These are phyloP conservation scores for Epichloe aotearoae DNA, from an alignment of 2,329 filamentous ascomycete species.

Conservation along the genomic window DNA sequence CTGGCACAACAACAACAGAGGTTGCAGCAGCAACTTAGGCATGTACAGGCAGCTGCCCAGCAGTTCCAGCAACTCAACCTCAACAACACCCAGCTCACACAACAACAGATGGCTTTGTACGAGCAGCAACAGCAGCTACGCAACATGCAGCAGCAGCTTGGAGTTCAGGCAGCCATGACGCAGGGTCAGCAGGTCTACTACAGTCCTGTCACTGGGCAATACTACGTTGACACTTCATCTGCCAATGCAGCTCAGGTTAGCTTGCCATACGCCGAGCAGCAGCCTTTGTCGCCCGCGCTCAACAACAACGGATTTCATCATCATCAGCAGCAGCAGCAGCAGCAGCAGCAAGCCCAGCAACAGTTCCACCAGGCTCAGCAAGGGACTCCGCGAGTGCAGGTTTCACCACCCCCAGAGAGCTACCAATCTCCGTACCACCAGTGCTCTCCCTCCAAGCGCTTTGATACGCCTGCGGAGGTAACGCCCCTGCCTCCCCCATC, in stretches of 20 bases:
- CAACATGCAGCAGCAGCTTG: slow-evolving; percentile 27
- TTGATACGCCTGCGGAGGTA: slow-evolving; percentile 54
- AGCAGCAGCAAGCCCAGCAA: slow-evolving; percentile 30
- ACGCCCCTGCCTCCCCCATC: slow-evolving; percentile 77
- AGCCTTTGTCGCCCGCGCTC: slow-evolving; percentile 24
- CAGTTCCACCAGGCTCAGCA: slow-evolving; percentile 29
- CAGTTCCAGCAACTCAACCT: slow-evolving; percentile 70
- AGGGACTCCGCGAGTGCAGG: slow-evolving; percentile 60
- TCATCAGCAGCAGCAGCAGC: slow-evolving; percentile 26
- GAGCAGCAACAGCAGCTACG: slow-evolving; percentile 30
- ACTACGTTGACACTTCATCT: slow-evolving; percentile 58
- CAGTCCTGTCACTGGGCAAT: slow-evolving; percentile 78
- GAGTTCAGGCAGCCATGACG: slow-evolving; percentile 23
- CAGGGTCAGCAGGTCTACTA: slow-evolving; percentile 71
- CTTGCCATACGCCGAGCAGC: slow-evolving; percentile 32
- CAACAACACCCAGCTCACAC: slow-evolving; percentile 33
- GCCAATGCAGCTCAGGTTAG: slow-evolving; percentile 27
- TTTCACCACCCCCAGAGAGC: slow-evolving; percentile 63
- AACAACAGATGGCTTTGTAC: slow-evolving; percentile 34
- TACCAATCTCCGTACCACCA: slow-evolving; percentile 33
- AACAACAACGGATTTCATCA: slow-evolving; percentile 18
- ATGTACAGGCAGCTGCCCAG: slow-evolving; percentile 68
- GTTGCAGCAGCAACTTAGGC: slow-evolving; percentile 83
- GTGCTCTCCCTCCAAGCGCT: slow-evolving; percentile 51
- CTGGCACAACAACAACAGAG: slow-evolving; percentile 90